These are phyloP conservation scores for Priceomyces haplophilus DNA, from an alignment of 805 yeast genomes.

Conservation along the genomic window DNA sequence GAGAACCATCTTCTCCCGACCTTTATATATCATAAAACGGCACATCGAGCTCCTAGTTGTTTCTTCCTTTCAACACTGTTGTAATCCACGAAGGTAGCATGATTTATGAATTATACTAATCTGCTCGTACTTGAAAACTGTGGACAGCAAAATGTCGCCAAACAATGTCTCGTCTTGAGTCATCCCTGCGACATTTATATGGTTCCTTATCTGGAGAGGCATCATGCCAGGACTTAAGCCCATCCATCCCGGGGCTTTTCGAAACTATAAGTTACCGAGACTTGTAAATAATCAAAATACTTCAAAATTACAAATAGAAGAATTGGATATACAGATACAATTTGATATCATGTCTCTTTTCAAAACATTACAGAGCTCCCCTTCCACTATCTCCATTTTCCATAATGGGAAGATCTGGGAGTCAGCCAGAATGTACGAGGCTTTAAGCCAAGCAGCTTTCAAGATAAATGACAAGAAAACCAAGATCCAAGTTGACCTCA, in stretches of 20 bases:
- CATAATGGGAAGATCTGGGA: conserved; percentile 36
- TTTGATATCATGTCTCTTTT: conserved; percentile 32
- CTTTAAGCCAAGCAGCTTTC: conserved; percentile 28
- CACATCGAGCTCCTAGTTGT: conserved; percentile 55
- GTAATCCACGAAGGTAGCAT: neutral
- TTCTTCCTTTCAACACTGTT: neutral
- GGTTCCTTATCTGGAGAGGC: neutral
- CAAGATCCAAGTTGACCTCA: conserved; percentile 34
- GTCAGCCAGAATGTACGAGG: conserved; percentile 27
- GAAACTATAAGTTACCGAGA: no score
- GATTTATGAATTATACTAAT: no score
- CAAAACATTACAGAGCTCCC: conserved; percentile 40
- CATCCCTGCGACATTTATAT: neutral
- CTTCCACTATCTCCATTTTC: conserved; percentile 41
- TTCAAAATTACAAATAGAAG: no score
- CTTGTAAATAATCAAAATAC: no score
- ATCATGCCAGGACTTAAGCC: neutral
- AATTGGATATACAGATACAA: neutral
- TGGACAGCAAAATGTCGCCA: neutral
- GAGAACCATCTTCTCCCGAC: conserved; percentile 81
- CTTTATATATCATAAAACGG: conserved; percentile 86
- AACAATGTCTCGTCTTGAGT: neutral
- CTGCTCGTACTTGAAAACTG: neutral
- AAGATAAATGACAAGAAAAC: conserved; percentile 28
- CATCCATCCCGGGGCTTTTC: neutral